Evolutionary conservation across 805 yeast species (phyloP), one percentile per base, ranked within the genome.

Genomic region (Brettanomyces custersianus): DNA sequence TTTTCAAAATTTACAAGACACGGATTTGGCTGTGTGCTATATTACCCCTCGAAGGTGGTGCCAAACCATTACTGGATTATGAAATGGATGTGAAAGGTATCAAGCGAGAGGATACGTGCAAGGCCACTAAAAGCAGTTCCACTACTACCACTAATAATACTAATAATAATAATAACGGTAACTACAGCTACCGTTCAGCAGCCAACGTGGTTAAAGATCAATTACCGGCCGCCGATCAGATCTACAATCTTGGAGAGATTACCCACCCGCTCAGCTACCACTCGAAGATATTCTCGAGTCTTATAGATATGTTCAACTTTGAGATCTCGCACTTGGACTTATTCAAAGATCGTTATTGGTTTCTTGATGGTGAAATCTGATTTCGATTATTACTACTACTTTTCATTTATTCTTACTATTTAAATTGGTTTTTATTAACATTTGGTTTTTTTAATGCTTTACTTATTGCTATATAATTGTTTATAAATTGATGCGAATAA

Each of bases 1-100:
- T 81, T 21, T 81, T 80, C 64, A 75, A 79, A 51, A 74, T 78
- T 40, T 81, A 79, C 62, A 81, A 81, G 57, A 80, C 88, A 0
- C 65, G 90, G 49, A 81, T 81, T 44, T 83, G 94, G 92, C 61
- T 83, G 57, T 80, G 88, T 65, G 88, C 92, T 0, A 81, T 80
- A 20, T 49, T 62, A 37, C 63, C 66, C 9, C 46, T 58, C n/a
- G 65, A 60, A 27, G 53, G 47, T 22, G 48, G 55, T n/a, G 49
- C 40, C 34, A 41, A 45, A 29, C 58, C 60, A 5, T 47, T 57
- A 9, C 40, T 54, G 21, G 52, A 51, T 4, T 49, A 57, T 41
- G 59, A 56, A 31, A 27, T 49, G 19, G 59, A 55, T 18, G 51
- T 48, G 28, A 41, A 41, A 20, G 37, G 43, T 22, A 15, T 40